A percentile compares a stretch with the other conserved stretches of the same genome.
These are phyloP conservation scores for Nannochloris sp. DNA, from an alignment of 139 green algal species.

Conservation along the genomic window DNA sequence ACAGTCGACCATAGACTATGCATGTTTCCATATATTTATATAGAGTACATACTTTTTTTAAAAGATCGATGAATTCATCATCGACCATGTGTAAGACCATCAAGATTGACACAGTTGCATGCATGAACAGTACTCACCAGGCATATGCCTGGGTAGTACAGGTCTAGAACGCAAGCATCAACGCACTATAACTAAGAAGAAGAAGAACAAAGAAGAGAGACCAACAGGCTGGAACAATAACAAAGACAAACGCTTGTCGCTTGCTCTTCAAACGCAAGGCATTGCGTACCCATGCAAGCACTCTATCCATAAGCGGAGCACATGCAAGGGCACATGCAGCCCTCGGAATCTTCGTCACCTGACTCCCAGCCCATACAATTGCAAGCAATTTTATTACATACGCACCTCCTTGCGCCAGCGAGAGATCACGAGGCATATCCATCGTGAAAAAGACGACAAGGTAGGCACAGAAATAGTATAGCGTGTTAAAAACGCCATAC, in stretches of 20 bases:
- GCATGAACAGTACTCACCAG: too few species aligned
- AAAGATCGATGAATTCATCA: too few species aligned
- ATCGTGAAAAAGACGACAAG: not conserved
- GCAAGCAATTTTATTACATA: slow-evolving; percentile 34
- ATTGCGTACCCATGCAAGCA: slow-evolving; percentile 1
- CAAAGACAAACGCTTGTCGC: not conserved
- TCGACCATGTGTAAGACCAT: too few species aligned
- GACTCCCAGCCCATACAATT: slow-evolving; percentile 51
- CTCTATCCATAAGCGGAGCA: slow-evolving; percentile 12
- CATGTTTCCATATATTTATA: too few species aligned
- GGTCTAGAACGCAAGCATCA: too few species aligned
- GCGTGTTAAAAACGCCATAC: slow-evolving; percentile 56
- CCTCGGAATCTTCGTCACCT: slow-evolving; percentile 46
- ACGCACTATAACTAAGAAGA: too few species aligned
- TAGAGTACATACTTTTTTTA: too few species aligned
- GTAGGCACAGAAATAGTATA: slow-evolving; percentile 41
- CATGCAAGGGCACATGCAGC: slow-evolving; percentile 10
- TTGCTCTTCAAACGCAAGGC: slow-evolving; percentile 2
- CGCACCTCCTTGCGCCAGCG: slow-evolving; percentile 2
- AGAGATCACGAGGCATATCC: slow-evolving; percentile 10
- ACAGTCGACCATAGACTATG: too few species aligned
- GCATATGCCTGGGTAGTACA: too few species aligned
- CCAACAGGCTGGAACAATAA: not conserved
- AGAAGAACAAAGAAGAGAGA: not conserved
- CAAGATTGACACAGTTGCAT: too few species aligned